Conservation (phyloP, 768 basidiomycete genomes). For the Bullera alba region DNA sequence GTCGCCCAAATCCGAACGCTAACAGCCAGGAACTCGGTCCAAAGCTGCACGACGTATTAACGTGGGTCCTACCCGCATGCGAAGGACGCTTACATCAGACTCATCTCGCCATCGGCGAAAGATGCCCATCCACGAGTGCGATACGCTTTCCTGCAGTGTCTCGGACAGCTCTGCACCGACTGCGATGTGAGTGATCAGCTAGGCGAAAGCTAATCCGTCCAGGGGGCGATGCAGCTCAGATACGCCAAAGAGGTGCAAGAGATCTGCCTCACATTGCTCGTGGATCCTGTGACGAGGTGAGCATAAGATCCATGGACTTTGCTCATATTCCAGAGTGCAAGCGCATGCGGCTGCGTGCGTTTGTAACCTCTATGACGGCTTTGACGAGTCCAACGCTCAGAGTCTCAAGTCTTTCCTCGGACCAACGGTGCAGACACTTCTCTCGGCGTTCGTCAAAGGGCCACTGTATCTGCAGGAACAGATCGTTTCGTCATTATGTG, state of each 20-base stretch:
- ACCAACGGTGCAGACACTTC: conserved; percentile 63
- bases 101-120: conserved; percentile 58
- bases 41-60: conserved; percentile 72
- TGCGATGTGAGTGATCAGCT: conserved; percentile 56
- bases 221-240: neutral
- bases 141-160: conserved; percentile 69
- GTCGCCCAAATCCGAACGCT: neutral
- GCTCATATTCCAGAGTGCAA: conserved; percentile 58
- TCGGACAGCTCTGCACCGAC: conserved; percentile 83
- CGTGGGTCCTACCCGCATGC: conserved; percentile 51
- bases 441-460: conserved; percentile 12
- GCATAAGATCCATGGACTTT: conserved; percentile 13
- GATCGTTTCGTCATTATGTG: conserved; percentile 65
- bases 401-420: conserved; percentile 73
- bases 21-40: conserved; percentile 62
- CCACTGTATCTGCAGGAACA: conserved; percentile 72
- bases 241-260: conserved; percentile 44
- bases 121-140: conserved; percentile 69
- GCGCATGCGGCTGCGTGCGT: conserved; percentile 79
- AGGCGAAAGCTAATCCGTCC: neutral
- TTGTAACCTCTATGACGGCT: conserved; percentile 83
- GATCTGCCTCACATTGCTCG: conserved; percentile 64
- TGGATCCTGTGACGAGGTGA: conserved; percentile 67
- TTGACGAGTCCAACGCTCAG: neutral
- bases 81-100: conserved; percentile 1